Percentiles rank a stretch among this genome's conserved stretches.
These are phyloP conservation scores for Diaporthe aspalathi DNA, from an alignment of 2,329 filamentous ascomycete genomes.

Conservation along the genomic window DNA sequence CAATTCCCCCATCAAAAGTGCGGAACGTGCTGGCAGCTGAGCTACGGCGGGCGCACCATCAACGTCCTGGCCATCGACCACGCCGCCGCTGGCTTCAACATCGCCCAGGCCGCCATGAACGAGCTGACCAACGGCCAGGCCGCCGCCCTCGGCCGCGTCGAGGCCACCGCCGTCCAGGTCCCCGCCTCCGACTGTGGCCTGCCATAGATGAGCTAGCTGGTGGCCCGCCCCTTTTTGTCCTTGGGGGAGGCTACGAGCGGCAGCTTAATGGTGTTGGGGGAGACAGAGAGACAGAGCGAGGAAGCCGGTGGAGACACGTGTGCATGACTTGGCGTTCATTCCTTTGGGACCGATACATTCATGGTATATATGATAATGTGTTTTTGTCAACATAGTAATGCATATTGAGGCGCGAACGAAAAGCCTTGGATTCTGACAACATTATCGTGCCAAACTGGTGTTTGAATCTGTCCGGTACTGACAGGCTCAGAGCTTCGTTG, in stretches of 20 bases:
- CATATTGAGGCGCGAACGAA: conserved; percentile 20
- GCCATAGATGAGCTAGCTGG: not conserved
- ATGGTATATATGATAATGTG: conserved; percentile 30
- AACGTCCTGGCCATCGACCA: conserved; percentile 68
- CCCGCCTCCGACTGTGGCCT: conserved; percentile 54
- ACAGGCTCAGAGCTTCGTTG: too few species aligned
- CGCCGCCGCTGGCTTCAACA: conserved; percentile 63
- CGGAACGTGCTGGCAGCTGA: conserved; percentile 69
- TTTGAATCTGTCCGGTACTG: too few species aligned
- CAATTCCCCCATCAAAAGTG: conserved; percentile 52
- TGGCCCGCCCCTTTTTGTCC: too few species aligned
- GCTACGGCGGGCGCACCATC: conserved; percentile 62
- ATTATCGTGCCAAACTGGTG: not conserved
- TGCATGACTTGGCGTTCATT: conserved; percentile 1
- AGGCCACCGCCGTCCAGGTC: conserved; percentile 61
- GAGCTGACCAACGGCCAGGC: conserved; percentile 64
- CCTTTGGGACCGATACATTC: not conserved
- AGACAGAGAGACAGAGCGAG: not conserved
- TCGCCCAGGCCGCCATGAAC: conserved; percentile 68
- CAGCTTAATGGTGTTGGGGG: not conserved
- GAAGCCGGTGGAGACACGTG: not conserved
- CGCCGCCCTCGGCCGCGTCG: conserved; percentile 61
- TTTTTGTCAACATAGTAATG: conserved; percentile 27
- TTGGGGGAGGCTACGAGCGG: not conserved
- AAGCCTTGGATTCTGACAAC: conserved; percentile 5